Evolutionary conservation across 1,139 yeast species (phyloP).

Genomic region (Taiozyma sp.): DNA sequence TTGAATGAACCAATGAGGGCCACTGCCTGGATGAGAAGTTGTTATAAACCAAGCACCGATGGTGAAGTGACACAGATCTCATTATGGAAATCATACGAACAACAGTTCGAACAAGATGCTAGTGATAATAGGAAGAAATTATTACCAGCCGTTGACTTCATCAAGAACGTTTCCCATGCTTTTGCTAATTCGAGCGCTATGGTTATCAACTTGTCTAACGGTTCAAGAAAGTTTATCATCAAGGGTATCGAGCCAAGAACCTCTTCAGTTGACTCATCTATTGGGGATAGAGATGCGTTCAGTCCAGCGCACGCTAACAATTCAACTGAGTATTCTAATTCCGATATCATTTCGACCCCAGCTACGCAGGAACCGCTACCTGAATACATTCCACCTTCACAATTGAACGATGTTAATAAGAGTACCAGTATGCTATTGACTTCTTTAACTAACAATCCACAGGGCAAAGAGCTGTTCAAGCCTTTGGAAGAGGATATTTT

Average conservation of each 20-base stretch:
- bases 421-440: constrained; percentile 30
- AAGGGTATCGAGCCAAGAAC: constrained; percentile 80
- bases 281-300: constrained; percentile 27
- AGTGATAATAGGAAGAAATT: constrained; percentile 48
- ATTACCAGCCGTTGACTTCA: constrained; percentile 93
- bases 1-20: constrained; percentile 89
- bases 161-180: constrained; percentile 88
- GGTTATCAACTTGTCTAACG: constrained; percentile 64
- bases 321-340: neutral
- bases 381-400: constrained; percentile 16
- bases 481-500: constrained; percentile 27
- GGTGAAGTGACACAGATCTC: constrained; percentile 95
- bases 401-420: constrained; percentile 33
- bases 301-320: constrained; percentile 3
- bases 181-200: constrained; percentile 91
- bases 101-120: constrained; percentile 60
- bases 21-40: constrained; percentile 91
- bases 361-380: constrained; percentile 15
- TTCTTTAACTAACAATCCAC: constrained; percentile 25
- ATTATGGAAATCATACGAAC: constrained; percentile 92
- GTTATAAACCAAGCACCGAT: constrained; percentile 70
- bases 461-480: constrained; percentile 28
- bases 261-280: constrained; percentile 38
- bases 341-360: constrained; percentile 3
- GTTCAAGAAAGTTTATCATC: constrained; percentile 78